A percentile compares a stretch with the other conserved stretches of the same genome.
phyloP scores from a whole-genome alignment of 371 early-diverging fungal species.

The Rhizomucor pusillus region DNA sequence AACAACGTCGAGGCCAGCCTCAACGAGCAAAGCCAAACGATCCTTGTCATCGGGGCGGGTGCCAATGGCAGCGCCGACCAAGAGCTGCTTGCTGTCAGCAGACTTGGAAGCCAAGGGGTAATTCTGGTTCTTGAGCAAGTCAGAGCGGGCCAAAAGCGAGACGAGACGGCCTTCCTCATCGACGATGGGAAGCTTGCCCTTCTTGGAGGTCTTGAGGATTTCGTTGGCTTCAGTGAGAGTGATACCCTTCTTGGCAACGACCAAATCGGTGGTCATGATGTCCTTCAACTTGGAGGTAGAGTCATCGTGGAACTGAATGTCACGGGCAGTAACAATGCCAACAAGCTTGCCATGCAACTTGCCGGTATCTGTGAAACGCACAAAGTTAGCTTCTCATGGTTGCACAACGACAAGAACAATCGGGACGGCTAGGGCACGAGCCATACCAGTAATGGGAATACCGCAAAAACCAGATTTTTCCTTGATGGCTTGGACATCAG shows the following conservation, averaged over 20 bases:
- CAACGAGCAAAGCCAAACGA: conserved; percentile 81
- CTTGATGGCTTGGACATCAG: conserved; percentile 88
- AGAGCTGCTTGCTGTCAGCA: conserved; percentile 82
- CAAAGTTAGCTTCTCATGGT: background rate
- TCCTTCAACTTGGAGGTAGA: conserved; percentile 55
- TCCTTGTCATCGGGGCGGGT: conserved; percentile 89
- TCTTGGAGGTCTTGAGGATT: conserved; percentile 85
- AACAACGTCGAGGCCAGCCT: conserved; percentile 93
- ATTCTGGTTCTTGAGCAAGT: conserved; percentile 94
- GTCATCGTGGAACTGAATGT: conserved; percentile 88
- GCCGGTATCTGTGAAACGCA: conserved; percentile 62
- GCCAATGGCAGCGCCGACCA: conserved; percentile 92
- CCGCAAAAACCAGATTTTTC: conserved; percentile 90
- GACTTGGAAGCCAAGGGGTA: conserved; percentile 91
- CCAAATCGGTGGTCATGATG: conserved; percentile 91
- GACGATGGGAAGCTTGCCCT: conserved; percentile 96
- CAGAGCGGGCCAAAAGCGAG: conserved; percentile 91
- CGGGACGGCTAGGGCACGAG: too few species aligned
- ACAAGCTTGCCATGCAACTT: conserved; percentile 86
- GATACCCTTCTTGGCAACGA: conserved; percentile 83
- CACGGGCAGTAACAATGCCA: conserved; percentile 95
- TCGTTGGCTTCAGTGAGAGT: conserved; percentile 88
- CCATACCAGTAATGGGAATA: conserved; percentile 90
- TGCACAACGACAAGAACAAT: too few species aligned
- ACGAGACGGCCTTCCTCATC: conserved; percentile 79